These are phyloP conservation scores for Arthroderma sp. DNA, from an alignment of 2,329 filamentous ascomycete species.

Conservation along the genomic window DNA sequence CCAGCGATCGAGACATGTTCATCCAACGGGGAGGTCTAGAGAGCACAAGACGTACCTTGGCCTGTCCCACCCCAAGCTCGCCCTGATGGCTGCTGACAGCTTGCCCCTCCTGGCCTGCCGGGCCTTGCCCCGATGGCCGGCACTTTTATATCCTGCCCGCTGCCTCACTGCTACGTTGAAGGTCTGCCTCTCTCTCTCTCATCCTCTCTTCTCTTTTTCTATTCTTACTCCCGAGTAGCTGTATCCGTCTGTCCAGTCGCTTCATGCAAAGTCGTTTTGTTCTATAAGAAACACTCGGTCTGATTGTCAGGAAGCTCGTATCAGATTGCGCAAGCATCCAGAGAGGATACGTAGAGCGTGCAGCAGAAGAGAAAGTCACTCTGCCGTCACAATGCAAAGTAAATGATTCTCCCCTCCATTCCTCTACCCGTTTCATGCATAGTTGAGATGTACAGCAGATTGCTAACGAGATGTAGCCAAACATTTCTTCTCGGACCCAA, in stretches of 20 bases:
- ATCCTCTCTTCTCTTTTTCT: background rate
- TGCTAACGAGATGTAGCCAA: constrained; percentile 38
- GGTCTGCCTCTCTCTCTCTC: background rate
- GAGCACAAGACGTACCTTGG: background rate
- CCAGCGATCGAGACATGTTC: background rate
- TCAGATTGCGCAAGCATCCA: background rate
- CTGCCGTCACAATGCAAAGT: constrained; percentile 26
- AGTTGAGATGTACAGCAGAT: background rate
- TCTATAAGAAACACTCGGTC: background rate
- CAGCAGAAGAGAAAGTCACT: background rate
- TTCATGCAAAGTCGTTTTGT: background rate
- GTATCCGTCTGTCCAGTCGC: background rate
- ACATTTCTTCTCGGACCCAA: constrained; percentile 82
- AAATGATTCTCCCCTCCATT: constrained; percentile 12
- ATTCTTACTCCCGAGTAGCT: background rate
- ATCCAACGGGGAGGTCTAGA: background rate
- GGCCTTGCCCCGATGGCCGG: background rate
- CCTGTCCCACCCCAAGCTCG: constrained; percentile 2
- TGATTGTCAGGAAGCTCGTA: background rate
- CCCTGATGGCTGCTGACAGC: background rate
- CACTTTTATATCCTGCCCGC: background rate
- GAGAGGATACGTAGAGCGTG: background rate
- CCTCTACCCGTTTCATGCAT: too few species aligned
- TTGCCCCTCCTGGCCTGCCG: constrained; percentile 1
- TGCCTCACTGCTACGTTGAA: background rate